These are phyloP conservation scores for Pseudocercospora crystallina DNA, from an alignment of 2,329 filamentous ascomycete species.

Conservation along the genomic window DNA sequence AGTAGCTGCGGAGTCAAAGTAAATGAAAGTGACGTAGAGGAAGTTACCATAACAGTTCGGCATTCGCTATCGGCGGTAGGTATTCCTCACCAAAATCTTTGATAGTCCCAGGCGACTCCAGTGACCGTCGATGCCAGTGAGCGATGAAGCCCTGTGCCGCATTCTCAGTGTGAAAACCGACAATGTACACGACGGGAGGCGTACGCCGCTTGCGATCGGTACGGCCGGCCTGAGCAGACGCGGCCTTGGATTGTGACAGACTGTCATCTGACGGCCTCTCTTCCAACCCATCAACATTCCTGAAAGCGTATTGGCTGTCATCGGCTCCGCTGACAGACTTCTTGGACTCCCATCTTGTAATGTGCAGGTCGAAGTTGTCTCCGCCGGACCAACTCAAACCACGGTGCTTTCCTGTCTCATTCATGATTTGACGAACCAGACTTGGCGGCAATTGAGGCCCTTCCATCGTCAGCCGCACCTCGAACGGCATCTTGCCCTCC, in stretches of 20 bases:
- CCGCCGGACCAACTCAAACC: constrained; percentile 32
- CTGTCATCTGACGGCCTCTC: background rate
- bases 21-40: background rate
- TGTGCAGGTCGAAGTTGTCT: constrained; percentile 23
- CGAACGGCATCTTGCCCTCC: constrained; percentile 30
- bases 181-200: constrained; percentile 39
- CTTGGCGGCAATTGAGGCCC: constrained; percentile 31
- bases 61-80: constrained; percentile 42
- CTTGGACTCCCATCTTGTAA: constrained; percentile 30
- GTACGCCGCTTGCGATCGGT: constrained; percentile 41
- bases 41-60: constrained; percentile 50
- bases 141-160: constrained; percentile 55
- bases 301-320: constrained; percentile 8
- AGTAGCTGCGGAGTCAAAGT: too few species aligned
- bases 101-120: constrained; percentile 34
- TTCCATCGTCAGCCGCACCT: constrained; percentile 36
- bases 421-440: constrained; percentile 28
- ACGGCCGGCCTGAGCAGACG: too few species aligned
- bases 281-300: constrained; percentile 3
- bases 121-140: constrained; percentile 53
- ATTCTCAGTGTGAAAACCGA: constrained; percentile 56
- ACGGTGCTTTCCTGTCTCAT: constrained; percentile 24
- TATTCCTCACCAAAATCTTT: constrained; percentile 34
- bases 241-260: too few species aligned
- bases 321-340: background rate